Base-by-base conservation (phyloP, 106 monocot species). In the Agapanthus africanus region DNA sequence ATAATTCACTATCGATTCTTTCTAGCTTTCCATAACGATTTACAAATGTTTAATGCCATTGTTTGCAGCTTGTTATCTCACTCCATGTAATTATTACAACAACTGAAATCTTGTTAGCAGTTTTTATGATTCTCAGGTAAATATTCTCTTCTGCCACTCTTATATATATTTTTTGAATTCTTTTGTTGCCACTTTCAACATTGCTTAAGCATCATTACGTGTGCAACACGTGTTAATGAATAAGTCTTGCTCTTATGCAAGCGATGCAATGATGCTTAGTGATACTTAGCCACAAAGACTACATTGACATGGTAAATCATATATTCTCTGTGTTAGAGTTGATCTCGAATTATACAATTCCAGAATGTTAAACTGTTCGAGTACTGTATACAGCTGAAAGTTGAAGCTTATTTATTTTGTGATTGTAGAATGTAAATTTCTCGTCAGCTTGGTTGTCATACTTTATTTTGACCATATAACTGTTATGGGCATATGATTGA, bases 51-150 rank as follows among this genome's bases (percentile, higher is more conserved):
- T 42, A 50, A 35, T 66, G n/a, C 8, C 42, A 66, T 46, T 30
- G 23, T 47, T 72, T 86, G 82, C 84, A 97, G 95, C 37, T 89
- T 63, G 76, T 79, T 63, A 69, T 91, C 63, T 51, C 60, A 71
- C 82, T 89, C 63, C 80, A 97, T 74, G 59, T 84, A 26, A 57
- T 91, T n/a, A 75, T 91, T 62, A 84, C 82, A 65, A 84, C 82
- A 40, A 68, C 69, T 65, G 73, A 78, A 42, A 70, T 97, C 37
- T 63, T 84, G 31, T 97, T 79, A 77, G 88, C 95, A 35, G 82
- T 87, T 76, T 69, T 86, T 67, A 76, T 97, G 62, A 97, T 92
- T 71, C 80, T 97, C 18, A 86, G 84, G 95, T 97, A 70, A 75
- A 68, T 44, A 1, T 46, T 64, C 28, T 21, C 67, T 31, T 47